These are phyloP conservation scores for Leersia perrieri DNA, from an alignment of 176 grass and related monocot genomes.

Conservation along the genomic window DNA sequence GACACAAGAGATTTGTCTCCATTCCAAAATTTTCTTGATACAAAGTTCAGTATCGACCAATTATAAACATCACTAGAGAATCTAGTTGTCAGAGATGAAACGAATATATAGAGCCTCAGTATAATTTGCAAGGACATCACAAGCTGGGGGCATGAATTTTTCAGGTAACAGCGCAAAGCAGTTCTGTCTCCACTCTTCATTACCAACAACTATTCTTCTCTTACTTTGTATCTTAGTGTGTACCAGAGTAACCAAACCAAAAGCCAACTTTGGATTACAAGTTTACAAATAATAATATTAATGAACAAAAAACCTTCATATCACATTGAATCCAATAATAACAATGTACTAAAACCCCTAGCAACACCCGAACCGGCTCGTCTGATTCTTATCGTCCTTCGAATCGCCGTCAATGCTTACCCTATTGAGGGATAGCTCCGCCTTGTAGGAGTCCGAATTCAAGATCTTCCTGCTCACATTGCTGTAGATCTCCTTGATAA, in stretches of 20 bases:
- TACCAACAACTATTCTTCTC: constrained; percentile 19
- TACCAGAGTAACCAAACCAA: constrained; percentile 29
- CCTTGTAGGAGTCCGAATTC: constrained; percentile 78
- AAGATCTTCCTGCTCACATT: constrained; percentile 79
- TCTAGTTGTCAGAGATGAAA: too few relatives aligned
- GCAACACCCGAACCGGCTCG: constrained; percentile 61
- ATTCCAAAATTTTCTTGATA: too few relatives aligned
- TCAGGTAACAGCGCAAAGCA: neutral
- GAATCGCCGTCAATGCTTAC: constrained; percentile 63
- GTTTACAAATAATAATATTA: constrained; percentile 36
- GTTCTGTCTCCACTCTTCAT: neutral
- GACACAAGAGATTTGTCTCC: too few relatives aligned
- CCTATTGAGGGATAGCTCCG: constrained; percentile 72
- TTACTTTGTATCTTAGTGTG: constrained; percentile 24
- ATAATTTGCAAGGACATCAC: neutral
- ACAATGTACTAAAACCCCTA: constrained; percentile 35
- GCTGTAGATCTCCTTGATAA: constrained; percentile 81
- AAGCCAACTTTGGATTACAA: constrained; percentile 17
- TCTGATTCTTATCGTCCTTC: constrained; percentile 54
- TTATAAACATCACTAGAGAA: neutral
- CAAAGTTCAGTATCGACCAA: neutral
- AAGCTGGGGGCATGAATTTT: neutral
- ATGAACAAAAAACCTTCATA: constrained; percentile 3
- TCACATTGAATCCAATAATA: constrained; percentile 15
- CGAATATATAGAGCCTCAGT: neutral